Conservation (phyloP, 257 asterid species). For the Salvia rosmarinus region DNA sequence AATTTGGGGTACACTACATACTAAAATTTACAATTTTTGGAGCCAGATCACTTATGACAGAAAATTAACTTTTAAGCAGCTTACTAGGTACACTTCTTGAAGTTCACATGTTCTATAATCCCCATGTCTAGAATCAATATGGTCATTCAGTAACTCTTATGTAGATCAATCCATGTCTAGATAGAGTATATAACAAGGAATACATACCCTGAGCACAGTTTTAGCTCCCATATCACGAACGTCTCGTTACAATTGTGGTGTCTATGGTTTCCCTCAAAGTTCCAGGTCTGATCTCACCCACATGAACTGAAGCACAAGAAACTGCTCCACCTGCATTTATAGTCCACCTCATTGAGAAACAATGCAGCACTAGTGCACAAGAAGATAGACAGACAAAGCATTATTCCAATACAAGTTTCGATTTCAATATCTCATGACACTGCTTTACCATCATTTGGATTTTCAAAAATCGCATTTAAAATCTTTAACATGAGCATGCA, state of each 20-base stretch:
- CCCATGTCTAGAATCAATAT: neutral
- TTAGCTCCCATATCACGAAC: constrained; percentile 90
- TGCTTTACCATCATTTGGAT: neutral
- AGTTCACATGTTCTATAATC: neutral
- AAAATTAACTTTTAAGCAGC: neutral
- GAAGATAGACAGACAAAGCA: neutral
- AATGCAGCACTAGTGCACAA: no score
- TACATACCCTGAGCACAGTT: constrained; percentile 80
- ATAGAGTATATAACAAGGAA: constrained; percentile 10
- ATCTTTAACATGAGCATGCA: neutral
- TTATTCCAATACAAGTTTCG: neutral
- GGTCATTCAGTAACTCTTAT: neutral
- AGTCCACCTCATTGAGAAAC: constrained; percentile 30
- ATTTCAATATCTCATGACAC: neutral
- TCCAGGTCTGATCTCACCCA: constrained; percentile 88
- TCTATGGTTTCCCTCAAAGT: constrained; percentile 81
- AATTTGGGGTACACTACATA: neutral
- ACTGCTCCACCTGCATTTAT: constrained; percentile 74
- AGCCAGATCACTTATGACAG: neutral
- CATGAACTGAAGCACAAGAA: constrained; percentile 67
- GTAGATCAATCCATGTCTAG: neutral
- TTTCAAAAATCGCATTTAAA: neutral
- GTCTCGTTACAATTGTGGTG: constrained; percentile 93
- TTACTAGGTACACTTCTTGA: neutral
- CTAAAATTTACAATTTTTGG: constrained; percentile 15